Percentiles rank a stretch among this genome's conserved stretches.
Conservation (phyloP, 345 rosid genomes). For the Acer yangbiense region DNA sequence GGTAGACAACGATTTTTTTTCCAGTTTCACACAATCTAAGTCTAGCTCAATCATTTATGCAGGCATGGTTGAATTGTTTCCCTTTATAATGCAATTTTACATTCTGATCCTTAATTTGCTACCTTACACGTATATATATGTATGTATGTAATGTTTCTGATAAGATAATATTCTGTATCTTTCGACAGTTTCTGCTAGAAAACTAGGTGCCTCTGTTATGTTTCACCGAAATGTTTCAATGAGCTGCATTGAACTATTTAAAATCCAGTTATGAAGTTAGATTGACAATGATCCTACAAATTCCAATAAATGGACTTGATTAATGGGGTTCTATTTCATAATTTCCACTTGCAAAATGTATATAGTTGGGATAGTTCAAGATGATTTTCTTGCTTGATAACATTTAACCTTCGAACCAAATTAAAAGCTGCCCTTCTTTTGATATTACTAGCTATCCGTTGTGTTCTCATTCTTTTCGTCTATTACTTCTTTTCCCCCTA, state of each 20-base stretch:
- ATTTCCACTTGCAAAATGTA: background rate
- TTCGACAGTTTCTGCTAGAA: background rate
- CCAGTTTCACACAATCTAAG: constrained; percentile 6
- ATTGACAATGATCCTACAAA: background rate
- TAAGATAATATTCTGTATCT: background rate
- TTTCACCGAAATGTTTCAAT: background rate
- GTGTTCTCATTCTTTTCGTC: background rate
- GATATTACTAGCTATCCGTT: background rate
- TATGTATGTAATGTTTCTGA: background rate
- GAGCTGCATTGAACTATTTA: background rate
- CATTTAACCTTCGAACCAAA: background rate
- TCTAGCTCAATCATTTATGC: background rate
- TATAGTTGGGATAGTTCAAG: background rate
- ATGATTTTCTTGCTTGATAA: background rate
- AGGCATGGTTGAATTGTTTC: background rate
- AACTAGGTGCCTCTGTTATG: background rate
- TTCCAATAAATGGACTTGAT: background rate
- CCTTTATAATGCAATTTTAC: background rate
- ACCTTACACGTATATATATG: background rate
- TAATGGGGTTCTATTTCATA: background rate
- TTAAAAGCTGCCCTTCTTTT: background rate
- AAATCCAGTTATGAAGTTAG: background rate
- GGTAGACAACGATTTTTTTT: background rate
- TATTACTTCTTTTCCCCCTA: background rate
- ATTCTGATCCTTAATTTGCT: background rate